Conservation (phyloP, 2,329 filamentous ascomycete species). For the Fusarium verrucosum region DNA sequence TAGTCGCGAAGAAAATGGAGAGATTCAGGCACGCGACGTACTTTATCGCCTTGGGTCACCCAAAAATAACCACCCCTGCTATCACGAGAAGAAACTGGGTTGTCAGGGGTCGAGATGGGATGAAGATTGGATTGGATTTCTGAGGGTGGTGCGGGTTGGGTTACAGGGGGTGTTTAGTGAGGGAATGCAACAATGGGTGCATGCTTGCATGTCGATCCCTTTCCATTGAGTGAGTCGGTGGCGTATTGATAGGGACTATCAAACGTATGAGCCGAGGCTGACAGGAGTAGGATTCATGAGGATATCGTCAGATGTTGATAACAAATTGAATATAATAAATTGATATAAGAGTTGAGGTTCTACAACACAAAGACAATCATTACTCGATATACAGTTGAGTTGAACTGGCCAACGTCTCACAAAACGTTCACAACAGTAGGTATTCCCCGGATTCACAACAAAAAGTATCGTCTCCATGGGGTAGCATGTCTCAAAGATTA, state of each 20-base stretch:
- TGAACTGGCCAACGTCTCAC: not conserved
- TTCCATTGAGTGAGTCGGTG: conserved; percentile 17
- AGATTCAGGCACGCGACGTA: conserved; percentile 26
- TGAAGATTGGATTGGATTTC: conserved; percentile 5
- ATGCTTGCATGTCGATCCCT: conserved; percentile 14
- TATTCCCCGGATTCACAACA: conserved; percentile 8
- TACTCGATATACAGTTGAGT: too few species aligned
- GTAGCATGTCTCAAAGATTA: conserved; percentile 11
- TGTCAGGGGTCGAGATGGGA: conserved; percentile 21
- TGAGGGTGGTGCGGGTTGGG: conserved; percentile 24
- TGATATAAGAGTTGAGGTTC: not conserved
- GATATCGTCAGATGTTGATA: not conserved
- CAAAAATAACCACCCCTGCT: conserved; percentile 39
- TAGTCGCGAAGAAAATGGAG: conserved; percentile 24
- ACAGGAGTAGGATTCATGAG: not conserved
- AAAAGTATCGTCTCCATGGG: conserved; percentile 6
- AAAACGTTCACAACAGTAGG: not conserved
- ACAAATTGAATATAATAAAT: not conserved
- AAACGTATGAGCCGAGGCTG: not conserved
- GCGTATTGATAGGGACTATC: conserved; percentile 18
- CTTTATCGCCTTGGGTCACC: conserved; percentile 6
- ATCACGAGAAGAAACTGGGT: conserved; percentile 21
- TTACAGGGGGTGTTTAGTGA: conserved; percentile 7
- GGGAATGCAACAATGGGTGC: conserved; percentile 19
- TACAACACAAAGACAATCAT: not conserved